A percentile compares a stretch with the other conserved stretches of the same genome.
Evolutionary conservation across 192 early-diverging fungal species (phyloP).

Genomic region (Coemansia sp.): DNA sequence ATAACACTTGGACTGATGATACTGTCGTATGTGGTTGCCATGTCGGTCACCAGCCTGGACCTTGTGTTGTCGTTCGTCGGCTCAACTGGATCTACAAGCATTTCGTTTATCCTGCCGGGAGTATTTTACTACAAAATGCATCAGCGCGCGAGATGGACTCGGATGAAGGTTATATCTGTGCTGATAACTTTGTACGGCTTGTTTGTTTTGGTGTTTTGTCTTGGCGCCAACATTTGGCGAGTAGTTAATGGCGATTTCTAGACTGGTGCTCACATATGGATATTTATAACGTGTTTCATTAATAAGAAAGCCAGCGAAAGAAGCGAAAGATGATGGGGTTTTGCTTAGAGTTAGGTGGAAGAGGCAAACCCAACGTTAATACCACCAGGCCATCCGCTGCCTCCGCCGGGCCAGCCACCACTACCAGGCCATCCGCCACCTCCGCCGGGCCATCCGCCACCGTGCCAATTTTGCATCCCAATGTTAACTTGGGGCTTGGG

Average conservation of each 20-base stretch:
- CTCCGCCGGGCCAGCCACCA: slow-evolving; percentile 4
- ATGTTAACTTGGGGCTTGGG: neutral
- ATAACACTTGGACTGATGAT: slow-evolving; percentile 71
- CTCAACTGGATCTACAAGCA: slow-evolving; percentile 92
- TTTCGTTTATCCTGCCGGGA: slow-evolving; percentile 95
- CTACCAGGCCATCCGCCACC: slow-evolving; percentile 9
- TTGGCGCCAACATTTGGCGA: slow-evolving; percentile 62
- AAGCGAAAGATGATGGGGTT: no score
- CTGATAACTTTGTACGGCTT: slow-evolving; percentile 65
- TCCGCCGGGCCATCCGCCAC: slow-evolving; percentile 4
- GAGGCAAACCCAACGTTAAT: no score
- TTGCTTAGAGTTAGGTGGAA: no score
- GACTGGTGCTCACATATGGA: neutral
- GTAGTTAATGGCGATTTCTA: slow-evolving; percentile 31
- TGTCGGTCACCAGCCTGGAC: slow-evolving; percentile 74
- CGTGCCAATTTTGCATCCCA: slow-evolving; percentile 1
- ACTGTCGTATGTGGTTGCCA: slow-evolving; percentile 69
- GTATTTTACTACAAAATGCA: slow-evolving; percentile 88
- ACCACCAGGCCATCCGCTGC: neutral
- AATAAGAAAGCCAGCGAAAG: neutral
- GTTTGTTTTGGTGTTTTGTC: slow-evolving; percentile 76
- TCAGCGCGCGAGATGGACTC: slow-evolving; percentile 58
- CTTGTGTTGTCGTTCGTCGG: slow-evolving; percentile 90
- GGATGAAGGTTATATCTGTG: slow-evolving; percentile 64
- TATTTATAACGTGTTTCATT: neutral